Evolutionary conservation across 1,284 basidiomycete species (phyloP), one percentile per base, ranked within the genome.

Genomic region (Trametes pubescens): DNA sequence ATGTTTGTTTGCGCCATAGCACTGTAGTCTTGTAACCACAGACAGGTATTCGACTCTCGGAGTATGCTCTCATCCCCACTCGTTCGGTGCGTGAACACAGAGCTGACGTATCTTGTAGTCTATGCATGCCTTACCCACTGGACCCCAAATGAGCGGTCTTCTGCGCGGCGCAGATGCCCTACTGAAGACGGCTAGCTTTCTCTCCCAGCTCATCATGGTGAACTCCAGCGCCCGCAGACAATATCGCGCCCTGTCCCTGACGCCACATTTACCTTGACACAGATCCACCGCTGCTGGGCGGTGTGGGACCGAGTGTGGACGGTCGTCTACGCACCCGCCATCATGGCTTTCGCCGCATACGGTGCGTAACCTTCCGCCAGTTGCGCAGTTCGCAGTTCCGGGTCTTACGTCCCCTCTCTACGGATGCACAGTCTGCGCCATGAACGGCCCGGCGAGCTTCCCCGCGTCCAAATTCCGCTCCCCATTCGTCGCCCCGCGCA

Each of bases 251-350:
- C 21, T 14, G 37, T n/a, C 37, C 6, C 29, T 29, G 48, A 54
- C 37, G 51, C 38, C 48, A 4, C 26, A 32, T 35, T 52, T 57
- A 40, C 14, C 26, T n/a, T 52, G 44, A 63, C 55, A 66, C 40
- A 43, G 67, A 69, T 65, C 34, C 65, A 66, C 29, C 67, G 67
- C 40, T 69, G 67, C 46, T 69, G 67, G 67, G 62, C 65, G 13
- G 58, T 66, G 43, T 69, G 67, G 67, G 62, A 69, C 38, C 59
- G 53, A 16, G 48, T 40, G 11, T 49, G 44, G 38, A 11, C 38
- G 43, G 53, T 69, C n/a, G 60, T 69, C 51, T 46, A 51, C 52
- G 47, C 54, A 9, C 67, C 67, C 7, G 34, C 62, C 32, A 26
- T 61, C 29, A 59, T 66, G 58, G 46, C 65, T 13, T 6, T 59